Base-by-base conservation (phyloP, 305 asterid genomes). In the Plantago lanceolata region DNA sequence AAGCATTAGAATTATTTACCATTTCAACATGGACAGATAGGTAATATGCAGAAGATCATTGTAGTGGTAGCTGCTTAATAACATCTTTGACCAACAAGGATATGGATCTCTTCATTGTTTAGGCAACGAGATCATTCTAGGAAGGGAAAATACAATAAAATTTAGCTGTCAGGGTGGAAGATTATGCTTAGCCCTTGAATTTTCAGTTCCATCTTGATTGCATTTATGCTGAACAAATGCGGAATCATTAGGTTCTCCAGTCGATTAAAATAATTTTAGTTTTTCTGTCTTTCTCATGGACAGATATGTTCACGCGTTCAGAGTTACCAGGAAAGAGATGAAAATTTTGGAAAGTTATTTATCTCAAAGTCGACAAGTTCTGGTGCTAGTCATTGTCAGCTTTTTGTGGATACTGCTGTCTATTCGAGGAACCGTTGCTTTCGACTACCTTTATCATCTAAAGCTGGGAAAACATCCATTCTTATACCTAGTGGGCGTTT, bases 351-450 rank as follows among this genome's bases (percentile, higher is more conserved):
- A 66, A 83, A 80, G 59, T 80, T 92, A 61, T 81, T 85, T 64
- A 64, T 92, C 61, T 79, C 84, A 48, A 92, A 89, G 85, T 87
- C 77, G 59, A 78, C 90, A 71, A 79, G 69, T 71, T 72, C 89
- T 74, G 75, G 69, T 29, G 81, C 80, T 66, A 68, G 63, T 29
- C 76, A 69, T 48, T 28, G 61, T 66, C 86, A 81, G 28, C 82
- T 80, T 68, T 92, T 92, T 73, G 94, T 92, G 72, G 98, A 92
- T 76, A 81, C 90, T 76, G 97, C 98, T 57, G 98, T 92, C 66
- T 92, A 92, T 78, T 45, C 97, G 55, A 84, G 98, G 81, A 92
- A 92, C 64, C 97, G 98, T 59, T 89, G 96, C 78, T 92, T 92
- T 77, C 90, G 98, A 73, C 79, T 92, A 61, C 87, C 82, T 57